Conservation (phyloP, 768 basidiomycete species). For the Albatrellus ellisii region DNA sequence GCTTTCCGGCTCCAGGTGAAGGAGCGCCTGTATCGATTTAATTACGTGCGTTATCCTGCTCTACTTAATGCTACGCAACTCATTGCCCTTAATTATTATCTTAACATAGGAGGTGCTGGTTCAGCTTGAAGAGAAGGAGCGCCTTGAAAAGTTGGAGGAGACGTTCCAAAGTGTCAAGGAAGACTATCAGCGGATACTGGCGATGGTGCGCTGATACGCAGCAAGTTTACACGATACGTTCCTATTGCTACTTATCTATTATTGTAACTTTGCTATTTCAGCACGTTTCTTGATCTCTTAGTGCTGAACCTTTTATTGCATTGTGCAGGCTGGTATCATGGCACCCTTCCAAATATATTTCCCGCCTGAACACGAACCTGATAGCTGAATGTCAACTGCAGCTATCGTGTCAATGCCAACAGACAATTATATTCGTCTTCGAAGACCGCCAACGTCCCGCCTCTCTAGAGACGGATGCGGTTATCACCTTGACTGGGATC, state of each 20-base stretch:
- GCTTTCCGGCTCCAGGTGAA: constrained; percentile 88
- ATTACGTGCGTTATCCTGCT: constrained; percentile 53
- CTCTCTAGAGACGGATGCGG: no score
- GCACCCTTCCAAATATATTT: neutral
- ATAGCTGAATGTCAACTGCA: no score
- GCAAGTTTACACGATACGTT: neutral
- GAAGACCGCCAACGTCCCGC: no score
- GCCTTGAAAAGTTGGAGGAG: constrained; percentile 82
- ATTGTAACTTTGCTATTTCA: neutral
- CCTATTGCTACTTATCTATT: neutral
- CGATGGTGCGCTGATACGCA: constrained; percentile 22
- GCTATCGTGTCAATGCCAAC: no score
- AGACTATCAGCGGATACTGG: constrained; percentile 76
- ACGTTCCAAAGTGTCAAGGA: constrained; percentile 80
- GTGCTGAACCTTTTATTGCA: neutral
- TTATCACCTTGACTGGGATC: no score
- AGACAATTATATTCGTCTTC: no score
- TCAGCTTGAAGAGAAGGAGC: constrained; percentile 78
- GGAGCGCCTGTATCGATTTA: constrained; percentile 88
- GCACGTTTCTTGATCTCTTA: neutral
- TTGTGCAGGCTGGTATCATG: neutral
- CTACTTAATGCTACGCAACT: neutral
- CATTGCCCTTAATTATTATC: neutral
- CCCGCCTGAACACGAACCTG: no score
- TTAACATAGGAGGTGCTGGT: constrained; percentile 69